A percentile compares a stretch with the other conserved stretches of the same genome.
Conservation (phyloP, 2,329 filamentous ascomycete species). For the Fusarium poae region DNA sequence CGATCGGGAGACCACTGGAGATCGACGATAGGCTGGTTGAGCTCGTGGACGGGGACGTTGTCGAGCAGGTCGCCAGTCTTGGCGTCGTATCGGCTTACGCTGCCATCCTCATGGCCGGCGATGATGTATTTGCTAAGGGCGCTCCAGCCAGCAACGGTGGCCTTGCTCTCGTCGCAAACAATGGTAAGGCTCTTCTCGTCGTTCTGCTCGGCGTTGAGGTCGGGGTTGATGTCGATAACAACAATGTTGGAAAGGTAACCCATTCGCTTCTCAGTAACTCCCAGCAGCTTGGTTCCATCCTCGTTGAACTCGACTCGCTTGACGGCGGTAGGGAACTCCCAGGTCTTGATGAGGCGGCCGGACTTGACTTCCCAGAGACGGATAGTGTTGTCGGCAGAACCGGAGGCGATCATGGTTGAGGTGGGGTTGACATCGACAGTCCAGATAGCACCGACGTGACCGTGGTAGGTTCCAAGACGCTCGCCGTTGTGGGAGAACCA, state of each 20-base stretch:
- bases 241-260: conserved; percentile 95
- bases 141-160: conserved; percentile 96
- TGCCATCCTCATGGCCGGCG: conserved; percentile 96
- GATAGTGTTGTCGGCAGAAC: conserved; percentile 98
- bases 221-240: conserved; percentile 88
- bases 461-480: conserved; percentile 94
- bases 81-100: conserved; percentile 88
- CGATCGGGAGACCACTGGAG: conserved; percentile 94
- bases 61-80: conserved; percentile 89
- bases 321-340: conserved; percentile 97
- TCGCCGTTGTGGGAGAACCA: conserved; percentile 99
- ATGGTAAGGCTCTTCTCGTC: conserved; percentile 88
- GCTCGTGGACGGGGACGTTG: conserved; percentile 87
- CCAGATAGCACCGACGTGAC: conserved; percentile 98
- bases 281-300: conserved; percentile 89
- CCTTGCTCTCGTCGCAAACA: conserved; percentile 95
- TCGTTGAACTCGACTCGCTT: conserved; percentile 98
- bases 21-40: conserved; percentile 86
- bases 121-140: conserved; percentile 97
- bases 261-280: conserved; percentile 98
- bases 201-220: conserved; percentile 84
- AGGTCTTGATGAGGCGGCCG: conserved; percentile 93
- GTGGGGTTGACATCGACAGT: conserved; percentile 97
- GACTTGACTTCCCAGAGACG: conserved; percentile 96
- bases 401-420: conserved; percentile 90